Conservation (phyloP, 768 basidiomycete species). For the Termitomyces sp. region DNA sequence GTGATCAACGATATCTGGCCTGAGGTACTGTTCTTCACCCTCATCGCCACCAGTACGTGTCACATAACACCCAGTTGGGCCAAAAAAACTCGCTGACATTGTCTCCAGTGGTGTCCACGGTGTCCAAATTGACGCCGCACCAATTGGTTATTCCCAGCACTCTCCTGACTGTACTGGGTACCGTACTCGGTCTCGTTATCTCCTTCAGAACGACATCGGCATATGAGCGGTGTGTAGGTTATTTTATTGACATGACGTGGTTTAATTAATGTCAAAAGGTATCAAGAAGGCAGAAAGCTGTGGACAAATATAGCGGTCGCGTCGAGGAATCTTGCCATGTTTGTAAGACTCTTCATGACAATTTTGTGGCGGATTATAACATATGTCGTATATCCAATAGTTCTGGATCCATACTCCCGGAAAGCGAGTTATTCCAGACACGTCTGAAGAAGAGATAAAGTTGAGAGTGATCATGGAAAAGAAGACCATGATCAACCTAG, state of each 20-base stretch:
- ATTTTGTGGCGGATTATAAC: neutral
- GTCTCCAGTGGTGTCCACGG: constrained; percentile 51
- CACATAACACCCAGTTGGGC: neutral
- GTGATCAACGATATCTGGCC: constrained; percentile 69
- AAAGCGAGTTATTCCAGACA: constrained; percentile 34
- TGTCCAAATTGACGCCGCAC: constrained; percentile 45
- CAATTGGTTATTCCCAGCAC: constrained; percentile 50
- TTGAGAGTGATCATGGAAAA: constrained; percentile 65
- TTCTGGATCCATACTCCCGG: constrained; percentile 56
- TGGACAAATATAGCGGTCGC: constrained; percentile 62
- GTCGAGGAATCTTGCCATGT: constrained; percentile 55
- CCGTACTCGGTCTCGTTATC: constrained; percentile 68
- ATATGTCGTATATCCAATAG: constrained; percentile 21
- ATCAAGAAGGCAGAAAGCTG: constrained; percentile 67
- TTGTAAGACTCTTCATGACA: constrained; percentile 35
- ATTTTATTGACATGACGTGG: neutral
- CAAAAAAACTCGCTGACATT: neutral
- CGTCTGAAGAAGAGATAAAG: constrained; percentile 25
- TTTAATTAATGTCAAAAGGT: constrained; percentile 30
- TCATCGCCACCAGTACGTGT: constrained; percentile 51
- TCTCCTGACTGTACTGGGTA: constrained; percentile 70
- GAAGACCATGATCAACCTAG: constrained; percentile 70
- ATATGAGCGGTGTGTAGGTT: constrained; percentile 51
- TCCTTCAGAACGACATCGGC: constrained; percentile 73
- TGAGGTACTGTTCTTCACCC: constrained; percentile 57